These are phyloP conservation scores for Gymnopilus dilepis DNA, from an alignment of 768 basidiomycete species.

Conservation along the genomic window DNA sequence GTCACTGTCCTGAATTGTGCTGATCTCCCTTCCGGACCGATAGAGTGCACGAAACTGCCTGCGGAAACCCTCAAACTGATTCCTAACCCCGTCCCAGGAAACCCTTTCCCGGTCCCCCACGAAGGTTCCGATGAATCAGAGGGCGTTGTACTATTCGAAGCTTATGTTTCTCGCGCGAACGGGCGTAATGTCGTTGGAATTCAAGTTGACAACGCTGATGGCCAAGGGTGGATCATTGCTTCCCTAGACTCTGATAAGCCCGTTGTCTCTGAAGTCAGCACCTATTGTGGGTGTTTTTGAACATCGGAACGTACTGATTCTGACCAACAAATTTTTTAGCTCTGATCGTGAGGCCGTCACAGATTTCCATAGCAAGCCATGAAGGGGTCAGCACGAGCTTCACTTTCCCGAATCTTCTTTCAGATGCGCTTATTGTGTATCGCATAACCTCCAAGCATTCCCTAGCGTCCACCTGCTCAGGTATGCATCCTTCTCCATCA, in stretches of 20 bases:
- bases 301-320: constrained; percentile 10
- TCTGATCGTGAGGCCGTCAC: constrained; percentile 39
- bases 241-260: constrained; percentile 46
- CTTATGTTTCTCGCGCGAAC: constrained; percentile 23
- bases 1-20: constrained; percentile 56
- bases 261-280: constrained; percentile 38
- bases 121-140: constrained; percentile 80
- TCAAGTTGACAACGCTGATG: constrained; percentile 52
- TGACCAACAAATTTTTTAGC: constrained; percentile 36
- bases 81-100: constrained; percentile 59
- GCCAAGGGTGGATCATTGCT: constrained; percentile 66
- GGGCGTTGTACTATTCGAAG: constrained; percentile 70
- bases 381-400: constrained; percentile 48
- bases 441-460: constrained; percentile 44
- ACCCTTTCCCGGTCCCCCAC: constrained; percentile 65
- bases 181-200: constrained; percentile 55
- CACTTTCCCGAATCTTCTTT: constrained; percentile 58
- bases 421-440: constrained; percentile 71
- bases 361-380: constrained; percentile 38
- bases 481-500: constrained; percentile 27
- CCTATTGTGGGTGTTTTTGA: constrained; percentile 48
- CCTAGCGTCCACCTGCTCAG: constrained; percentile 40
- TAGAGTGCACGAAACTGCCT: constrained; percentile 43
- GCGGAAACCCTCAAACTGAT: constrained; percentile 63
- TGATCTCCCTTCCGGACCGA: constrained; percentile 25